Evolutionary conservation across 805 yeast species (phyloP).

Genomic region (Metschnikowia drakensbergensis): DNA sequence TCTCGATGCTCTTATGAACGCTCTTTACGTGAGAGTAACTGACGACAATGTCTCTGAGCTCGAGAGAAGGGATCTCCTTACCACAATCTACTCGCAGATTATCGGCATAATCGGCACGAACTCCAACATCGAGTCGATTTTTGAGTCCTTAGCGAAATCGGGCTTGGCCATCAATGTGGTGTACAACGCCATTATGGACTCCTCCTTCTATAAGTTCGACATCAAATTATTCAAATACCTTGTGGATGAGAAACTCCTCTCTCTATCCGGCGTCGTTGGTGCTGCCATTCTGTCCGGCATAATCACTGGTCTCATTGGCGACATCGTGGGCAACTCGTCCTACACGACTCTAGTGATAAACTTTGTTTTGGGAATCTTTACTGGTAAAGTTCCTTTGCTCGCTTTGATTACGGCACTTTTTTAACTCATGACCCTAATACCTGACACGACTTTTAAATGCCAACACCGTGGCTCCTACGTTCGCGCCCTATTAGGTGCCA

Average conservation of each 20-base stretch:
- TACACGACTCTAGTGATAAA: conserved; percentile 13
- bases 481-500: too few relatives aligned
- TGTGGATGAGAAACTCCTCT: conserved; percentile 12
- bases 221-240: conserved; percentile 18
- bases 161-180: conserved; percentile 22
- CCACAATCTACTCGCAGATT: conserved; percentile 11
- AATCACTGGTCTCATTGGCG: conserved; percentile 9
- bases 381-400: conserved; percentile 13
- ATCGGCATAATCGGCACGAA: conserved; percentile 19
- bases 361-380: conserved; percentile 13
- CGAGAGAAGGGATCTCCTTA: conserved; percentile 12
- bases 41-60: conserved; percentile 2
- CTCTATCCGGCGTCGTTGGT: conserved; percentile 9
- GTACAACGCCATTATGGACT: conserved; percentile 16
- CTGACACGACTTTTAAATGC: not conserved
- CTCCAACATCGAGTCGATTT: conserved; percentile 18
- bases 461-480: too few relatives aligned
- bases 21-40: conserved; percentile 5
- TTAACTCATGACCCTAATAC: not conserved
- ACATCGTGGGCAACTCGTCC: conserved; percentile 11
- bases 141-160: conserved; percentile 21
- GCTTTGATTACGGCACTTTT: conserved; percentile 10
- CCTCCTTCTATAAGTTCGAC: conserved; percentile 18
- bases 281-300: conserved; percentile 17
- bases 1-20: conserved; percentile 5